These are phyloP conservation scores for Trichoderma polysporum DNA, from an alignment of 2,329 filamentous ascomycete genomes.

Conservation along the genomic window DNA sequence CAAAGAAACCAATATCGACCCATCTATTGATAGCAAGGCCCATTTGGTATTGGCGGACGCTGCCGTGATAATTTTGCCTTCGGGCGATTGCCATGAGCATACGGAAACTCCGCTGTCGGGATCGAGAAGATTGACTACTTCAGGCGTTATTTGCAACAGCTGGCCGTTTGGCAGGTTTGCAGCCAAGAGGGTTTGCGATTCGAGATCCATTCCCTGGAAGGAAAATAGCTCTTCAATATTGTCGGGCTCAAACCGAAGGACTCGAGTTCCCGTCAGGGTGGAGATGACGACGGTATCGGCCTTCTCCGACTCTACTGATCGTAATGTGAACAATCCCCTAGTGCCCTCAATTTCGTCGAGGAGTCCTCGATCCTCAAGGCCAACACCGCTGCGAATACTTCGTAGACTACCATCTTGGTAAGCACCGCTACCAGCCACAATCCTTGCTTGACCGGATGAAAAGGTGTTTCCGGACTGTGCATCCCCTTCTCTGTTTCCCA, in stretches of 20 bases:
- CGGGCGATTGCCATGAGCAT: slow-evolving; percentile 57
- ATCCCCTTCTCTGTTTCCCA: slow-evolving; percentile 80
- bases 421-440: slow-evolving; percentile 89
- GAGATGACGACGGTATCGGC: slow-evolving; percentile 76
- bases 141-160: slow-evolving; percentile 74
- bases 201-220: slow-evolving; percentile 69
- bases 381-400: slow-evolving; percentile 90
- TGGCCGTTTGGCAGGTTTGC: slow-evolving; percentile 62
- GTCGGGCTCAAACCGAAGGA: slow-evolving; percentile 71
- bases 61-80: slow-evolving; percentile 65
- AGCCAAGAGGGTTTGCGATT: slow-evolving; percentile 69
- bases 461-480: slow-evolving; percentile 78
- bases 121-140: slow-evolving; percentile 62
- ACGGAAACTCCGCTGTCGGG: slow-evolving; percentile 53
- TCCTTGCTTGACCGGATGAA: slow-evolving; percentile 88
- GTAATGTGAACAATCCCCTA: slow-evolving; percentile 69
- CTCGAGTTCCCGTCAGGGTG: slow-evolving; percentile 77
- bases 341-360: slow-evolving; percentile 76
- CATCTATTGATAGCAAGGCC: slow-evolving; percentile 73
- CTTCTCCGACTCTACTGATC: slow-evolving; percentile 42
- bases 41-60: slow-evolving; percentile 71
- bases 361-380: slow-evolving; percentile 81
- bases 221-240: slow-evolving; percentile 84
- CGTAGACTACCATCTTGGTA: slow-evolving; percentile 85
- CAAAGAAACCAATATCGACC: slow-evolving; percentile 69